Evolutionary conservation across 345 rosid species (phyloP).

Genomic region (Linum tenue): DNA sequence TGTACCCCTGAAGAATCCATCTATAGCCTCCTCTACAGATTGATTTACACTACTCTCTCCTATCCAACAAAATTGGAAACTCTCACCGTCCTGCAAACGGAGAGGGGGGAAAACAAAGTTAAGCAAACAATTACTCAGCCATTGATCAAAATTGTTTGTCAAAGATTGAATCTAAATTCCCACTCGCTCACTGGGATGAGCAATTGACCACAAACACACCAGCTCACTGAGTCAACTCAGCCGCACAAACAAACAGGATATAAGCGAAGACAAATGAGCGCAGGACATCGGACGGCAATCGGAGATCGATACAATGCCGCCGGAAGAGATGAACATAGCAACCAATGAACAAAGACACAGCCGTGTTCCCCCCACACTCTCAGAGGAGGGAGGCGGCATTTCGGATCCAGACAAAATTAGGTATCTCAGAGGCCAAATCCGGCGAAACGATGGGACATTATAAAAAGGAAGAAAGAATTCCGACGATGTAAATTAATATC

Average conservation of each 20-base stretch:
- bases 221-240: not conserved
- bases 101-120: not conserved
- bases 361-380: not conserved
- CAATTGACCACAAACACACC: not conserved
- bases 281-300: not conserved
- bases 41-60: not conserved
- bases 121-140: not conserved
- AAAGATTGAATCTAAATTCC: not conserved
- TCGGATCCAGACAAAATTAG: not conserved
- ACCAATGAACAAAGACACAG: not conserved
- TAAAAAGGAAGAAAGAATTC: not conserved
- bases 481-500: not conserved
- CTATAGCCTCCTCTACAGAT: slow-evolving; percentile 8
- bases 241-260: not conserved
- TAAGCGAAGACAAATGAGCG: no score
- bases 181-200: not conserved
- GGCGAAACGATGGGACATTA: not conserved
- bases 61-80: not conserved
- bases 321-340: not conserved
- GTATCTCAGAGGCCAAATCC: not conserved
- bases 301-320: not conserved
- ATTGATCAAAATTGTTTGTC: not conserved
- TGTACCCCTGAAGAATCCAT: slow-evolving; percentile 49
- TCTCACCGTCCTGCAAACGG: not conserved
- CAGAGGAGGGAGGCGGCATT: not conserved